Evolutionary conservation across 2,329 filamentous ascomycete species (phyloP), one percentile per base, ranked within the genome.

Genomic region (Epichloe aotearoae): DNA sequence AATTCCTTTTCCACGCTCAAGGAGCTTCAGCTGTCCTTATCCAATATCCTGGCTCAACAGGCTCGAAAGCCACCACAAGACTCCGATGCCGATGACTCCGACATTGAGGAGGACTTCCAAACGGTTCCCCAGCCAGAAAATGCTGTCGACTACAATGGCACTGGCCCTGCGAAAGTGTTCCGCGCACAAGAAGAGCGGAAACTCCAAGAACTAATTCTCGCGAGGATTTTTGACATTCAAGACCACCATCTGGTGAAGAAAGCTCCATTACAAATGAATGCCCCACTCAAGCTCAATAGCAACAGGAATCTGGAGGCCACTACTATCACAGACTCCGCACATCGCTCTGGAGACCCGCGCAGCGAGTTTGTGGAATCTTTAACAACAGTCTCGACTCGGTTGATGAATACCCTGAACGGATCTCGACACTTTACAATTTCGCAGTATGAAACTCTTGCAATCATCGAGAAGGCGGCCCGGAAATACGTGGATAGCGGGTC

Each of bases 21-120:
- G 20, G 71, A 74, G 44, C 64, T 84, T 26, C 71, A 74, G 47
- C 62, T 84, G 14, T 83, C 80, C 4, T 73, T 84, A 52, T 83
- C 80, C 0, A 69, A 76, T 36, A 54, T 56, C 3, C 64, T 82
- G 15, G 77, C 77, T 2, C 53, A 60, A 26, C 63, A 64, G 40
- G 62, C 75, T 8, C 62, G 69, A 33, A 66, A 62, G 46, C 63
- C 66, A 1, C 57, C 62, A 8, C 59, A 62, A 12, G 67, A 69
- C 44, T 67, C 65, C 12, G 70, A 74, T 23, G 61, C 65, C 5
- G 72, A 76, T 19, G 73, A 75, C 47, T 72, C 77, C 5, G 75
- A 82, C 53, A 63, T 70, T 30, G 75, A 81, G 38, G 74, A 79
- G 51, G 77, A 80, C 14, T 75, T 78, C 52, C 69, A 75, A 49